Evolutionary conservation across 495 filamentous ascomycete species (phyloP).

Genomic region (Lichina pygmaea): DNA sequence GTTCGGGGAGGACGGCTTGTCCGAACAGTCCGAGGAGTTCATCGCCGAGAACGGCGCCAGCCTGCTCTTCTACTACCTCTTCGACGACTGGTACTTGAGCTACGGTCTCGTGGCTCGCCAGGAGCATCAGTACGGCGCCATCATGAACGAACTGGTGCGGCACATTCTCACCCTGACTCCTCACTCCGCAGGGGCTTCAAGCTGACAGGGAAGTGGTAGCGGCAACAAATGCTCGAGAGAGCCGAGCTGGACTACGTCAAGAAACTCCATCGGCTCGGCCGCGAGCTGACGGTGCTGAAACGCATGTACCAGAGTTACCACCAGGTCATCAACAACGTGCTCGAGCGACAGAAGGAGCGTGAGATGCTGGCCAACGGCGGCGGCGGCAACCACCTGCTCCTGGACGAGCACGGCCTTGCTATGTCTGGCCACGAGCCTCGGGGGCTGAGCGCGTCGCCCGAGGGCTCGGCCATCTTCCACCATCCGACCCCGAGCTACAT

Average conservation of each 20-base stretch:
- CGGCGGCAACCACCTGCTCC: background rate
- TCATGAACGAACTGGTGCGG: conserved; percentile 28
- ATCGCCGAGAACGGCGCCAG: conserved; percentile 34
- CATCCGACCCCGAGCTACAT: background rate
- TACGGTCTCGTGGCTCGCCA: conserved; percentile 33
- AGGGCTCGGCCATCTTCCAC: background rate
- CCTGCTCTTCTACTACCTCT: conserved; percentile 63
- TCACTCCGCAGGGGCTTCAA: background rate
- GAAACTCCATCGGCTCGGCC: conserved; percentile 43
- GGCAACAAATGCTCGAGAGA: conserved; percentile 27
- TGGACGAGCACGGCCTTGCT: background rate
- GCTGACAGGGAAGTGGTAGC: conserved; percentile 10
- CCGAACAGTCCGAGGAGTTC: conserved; percentile 6
- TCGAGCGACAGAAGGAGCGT: conserved; percentile 23
- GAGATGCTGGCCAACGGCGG: conserved; percentile 4
- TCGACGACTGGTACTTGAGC: conserved; percentile 60
- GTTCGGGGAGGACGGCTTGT: conserved; percentile 8
- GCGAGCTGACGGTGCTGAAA: conserved; percentile 37
- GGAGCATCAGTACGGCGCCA: conserved; percentile 30
- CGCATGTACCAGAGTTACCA: conserved; percentile 58
- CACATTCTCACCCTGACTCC: background rate
- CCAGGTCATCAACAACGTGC: conserved; percentile 44
- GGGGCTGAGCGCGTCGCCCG: background rate
- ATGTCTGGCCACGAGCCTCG: background rate
- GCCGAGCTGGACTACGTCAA: conserved; percentile 36